Percentiles rank a stretch among this genome's conserved stretches.
phyloP scores from a whole-genome alignment of 1,139 yeast genomes.

The Saccharomyces hybrid region DNA sequence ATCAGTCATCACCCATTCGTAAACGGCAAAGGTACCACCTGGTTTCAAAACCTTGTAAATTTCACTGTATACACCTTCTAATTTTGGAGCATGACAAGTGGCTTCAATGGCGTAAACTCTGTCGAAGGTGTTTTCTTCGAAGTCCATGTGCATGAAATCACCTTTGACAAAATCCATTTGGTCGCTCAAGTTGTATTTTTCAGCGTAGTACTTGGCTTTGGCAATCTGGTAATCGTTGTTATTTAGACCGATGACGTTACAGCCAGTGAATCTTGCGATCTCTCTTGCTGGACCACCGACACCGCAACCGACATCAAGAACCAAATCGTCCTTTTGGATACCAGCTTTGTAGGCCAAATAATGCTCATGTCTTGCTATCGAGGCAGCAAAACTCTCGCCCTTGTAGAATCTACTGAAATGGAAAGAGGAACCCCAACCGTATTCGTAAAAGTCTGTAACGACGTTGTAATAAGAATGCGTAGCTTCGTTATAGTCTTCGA shows the following conservation, averaged over 20 bases:
- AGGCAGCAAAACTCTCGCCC: constrained; percentile 92
- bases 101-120: constrained; percentile 99
- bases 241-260: constrained; percentile 82
- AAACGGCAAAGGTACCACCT: constrained; percentile 95
- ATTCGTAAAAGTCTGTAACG: constrained; percentile 93
- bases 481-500: constrained; percentile 76
- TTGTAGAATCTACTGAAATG: constrained; percentile 89
- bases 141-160: constrained; percentile 98
- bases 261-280: constrained; percentile 84
- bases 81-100: constrained; percentile 93
- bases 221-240: constrained; percentile 96
- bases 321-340: constrained; percentile 70
- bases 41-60: constrained; percentile 94
- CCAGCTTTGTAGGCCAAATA: constrained; percentile 84
- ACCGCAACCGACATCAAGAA: constrained; percentile 97
- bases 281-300: constrained; percentile 99
- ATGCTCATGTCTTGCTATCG: constrained; percentile 96
- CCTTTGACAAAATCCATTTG: constrained; percentile 88
- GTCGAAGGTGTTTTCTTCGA: constrained; percentile 80
- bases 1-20: constrained; percentile 99
- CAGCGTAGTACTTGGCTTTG: constrained; percentile 80
- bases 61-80: constrained; percentile 93
- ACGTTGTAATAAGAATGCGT: constrained; percentile 95
- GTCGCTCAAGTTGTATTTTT: constrained; percentile 54
- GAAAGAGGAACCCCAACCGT: constrained; percentile 99